Evolutionary conservation across 805 yeast species (phyloP), one percentile per base, ranked within the genome.

Genomic region (Maudiozyma barnettii): DNA sequence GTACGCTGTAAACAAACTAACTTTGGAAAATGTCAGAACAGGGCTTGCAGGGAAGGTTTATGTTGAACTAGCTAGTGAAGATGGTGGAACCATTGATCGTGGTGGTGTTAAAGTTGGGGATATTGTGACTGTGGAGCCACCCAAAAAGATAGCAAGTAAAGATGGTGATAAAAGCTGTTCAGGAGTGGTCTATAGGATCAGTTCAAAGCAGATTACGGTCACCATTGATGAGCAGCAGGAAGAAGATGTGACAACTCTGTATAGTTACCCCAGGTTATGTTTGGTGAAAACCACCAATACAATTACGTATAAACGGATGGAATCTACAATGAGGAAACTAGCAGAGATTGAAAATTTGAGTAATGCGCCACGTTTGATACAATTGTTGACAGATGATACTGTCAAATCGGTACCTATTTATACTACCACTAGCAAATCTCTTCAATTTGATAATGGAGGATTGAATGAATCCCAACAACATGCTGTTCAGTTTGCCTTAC

Each of bases 261-360:
- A 55, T 36, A 49, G 59, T 4, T 51, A 31, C 23, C 49, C 52
- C 19, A 54, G 58, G 16, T 48, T 64, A 19, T 53, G 55, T 42
- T 51, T 90, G 13, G 60, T 70, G 3, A 73, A 73, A 51, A 61
- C 73, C 1, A 63, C 80, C 29, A 84, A 85, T 63, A 81, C 84
- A 14, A 70, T 82, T 22, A 82, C 93, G 0, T 82, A 82, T 59
- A 81, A 81, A 56, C 63, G 95, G 51, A 87, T 89, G 95, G 78
- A 79, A 46, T 78, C 82, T 12, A 79, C 93, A 1, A 70, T 88
- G 79, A 72, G 81, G 29, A 83, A 81, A 54, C 66, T 88, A 30
- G 66, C 69, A 10, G 85, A 79, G 49, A 52, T 80, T 18, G 65
- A 67, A 9, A 54, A 66, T 2, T 53, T 69, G 0, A 58, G 61